Base-by-base conservation (phyloP, 2,329 filamentous ascomycete species). In the Rhinocladiella mackenziei region DNA sequence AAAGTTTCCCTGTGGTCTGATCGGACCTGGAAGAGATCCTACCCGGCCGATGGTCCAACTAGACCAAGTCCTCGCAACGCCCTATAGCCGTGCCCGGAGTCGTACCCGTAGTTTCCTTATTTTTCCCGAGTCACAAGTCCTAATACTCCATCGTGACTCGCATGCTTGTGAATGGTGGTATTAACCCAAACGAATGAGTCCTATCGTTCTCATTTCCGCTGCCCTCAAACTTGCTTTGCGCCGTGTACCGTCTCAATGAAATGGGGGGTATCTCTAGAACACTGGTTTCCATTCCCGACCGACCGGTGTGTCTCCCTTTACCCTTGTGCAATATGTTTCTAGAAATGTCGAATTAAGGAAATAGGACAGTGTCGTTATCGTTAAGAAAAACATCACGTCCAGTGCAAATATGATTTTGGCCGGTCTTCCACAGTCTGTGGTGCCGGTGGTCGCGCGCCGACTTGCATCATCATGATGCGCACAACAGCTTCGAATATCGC, bases 401-500 rank as follows among this genome's bases (percentile, higher is more conserved):
- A n/a, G n/a, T n/a, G n/a, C n/a, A n/a, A n/a, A n/a, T n/a, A n/a
- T n/a, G n/a, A n/a, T n/a, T n/a, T n/a, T n/a, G n/a, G n/a, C n/a
- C n/a, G 4, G 8, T 28, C 17, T 11, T 23, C 33, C 17, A 5
- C 33, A 18, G 17, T 19, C 20, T 30, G 26, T 36, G 22, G 23
- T 29, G 22, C 17, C 18, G 22, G 33, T 20, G 7, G 11, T 9
- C n/a, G 40, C n/a, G 20, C 19, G 10, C 10, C 39, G 15, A 31
- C 8, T 22, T 26, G 22, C 25, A 10, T 55, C 43, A 55, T 11
- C 50, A 55, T 15, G 52, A 54, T 33, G 53, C 55, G 32, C 53
- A 55, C 9, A 57, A 37, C 30, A 49, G 20, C 40, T 55, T 55
- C 15, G 55, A 51, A 13, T 43, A 45, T 4, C 45, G 43, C n/a